These are phyloP conservation scores for Blastobotrys americana DNA, from an alignment of 805 yeast species.

Conservation along the genomic window DNA sequence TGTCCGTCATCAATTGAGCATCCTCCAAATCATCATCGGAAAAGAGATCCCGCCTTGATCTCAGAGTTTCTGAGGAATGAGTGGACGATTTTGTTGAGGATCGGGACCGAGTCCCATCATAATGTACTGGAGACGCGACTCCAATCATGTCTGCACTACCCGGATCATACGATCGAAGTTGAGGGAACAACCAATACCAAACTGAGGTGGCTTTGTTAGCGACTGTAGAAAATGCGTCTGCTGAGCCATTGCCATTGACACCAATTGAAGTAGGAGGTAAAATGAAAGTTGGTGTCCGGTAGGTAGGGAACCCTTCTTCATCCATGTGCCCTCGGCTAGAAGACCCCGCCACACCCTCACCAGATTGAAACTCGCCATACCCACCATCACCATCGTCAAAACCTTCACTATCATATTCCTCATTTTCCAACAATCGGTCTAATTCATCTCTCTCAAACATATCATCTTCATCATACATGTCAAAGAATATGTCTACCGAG, in stretches of 20 bases:
- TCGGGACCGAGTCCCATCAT: constrained; percentile 13
- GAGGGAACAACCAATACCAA: not conserved
- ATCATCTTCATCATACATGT: constrained; percentile 25
- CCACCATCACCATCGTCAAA: constrained; percentile 7
- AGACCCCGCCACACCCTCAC: constrained; percentile 6
- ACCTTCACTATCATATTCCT: constrained; percentile 7
- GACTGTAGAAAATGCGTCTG: not conserved
- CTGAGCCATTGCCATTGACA: not conserved
- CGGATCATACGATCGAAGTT: constrained; percentile 14
- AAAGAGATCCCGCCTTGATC: constrained; percentile 21
- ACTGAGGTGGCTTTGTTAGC: not conserved
- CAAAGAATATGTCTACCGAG: constrained; percentile 23
- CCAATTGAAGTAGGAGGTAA: not conserved
- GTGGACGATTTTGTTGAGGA: constrained; percentile 21
- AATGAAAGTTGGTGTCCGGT: too few relatives aligned
- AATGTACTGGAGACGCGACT: constrained; percentile 4
- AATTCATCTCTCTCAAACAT: constrained; percentile 23
- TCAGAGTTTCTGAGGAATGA: constrained; percentile 17
- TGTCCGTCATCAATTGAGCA: constrained; percentile 23
- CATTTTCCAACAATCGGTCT: constrained; percentile 20
- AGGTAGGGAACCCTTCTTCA: not conserved
- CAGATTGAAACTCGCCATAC: not conserved
- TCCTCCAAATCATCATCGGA: constrained; percentile 21
- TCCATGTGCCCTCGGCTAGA: not conserved
- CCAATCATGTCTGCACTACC: constrained; percentile 21